Evolutionary conservation across 2,329 filamentous ascomycete species (phyloP).

Genomic region (Nothophaeocryptopus gaeumannii): DNA sequence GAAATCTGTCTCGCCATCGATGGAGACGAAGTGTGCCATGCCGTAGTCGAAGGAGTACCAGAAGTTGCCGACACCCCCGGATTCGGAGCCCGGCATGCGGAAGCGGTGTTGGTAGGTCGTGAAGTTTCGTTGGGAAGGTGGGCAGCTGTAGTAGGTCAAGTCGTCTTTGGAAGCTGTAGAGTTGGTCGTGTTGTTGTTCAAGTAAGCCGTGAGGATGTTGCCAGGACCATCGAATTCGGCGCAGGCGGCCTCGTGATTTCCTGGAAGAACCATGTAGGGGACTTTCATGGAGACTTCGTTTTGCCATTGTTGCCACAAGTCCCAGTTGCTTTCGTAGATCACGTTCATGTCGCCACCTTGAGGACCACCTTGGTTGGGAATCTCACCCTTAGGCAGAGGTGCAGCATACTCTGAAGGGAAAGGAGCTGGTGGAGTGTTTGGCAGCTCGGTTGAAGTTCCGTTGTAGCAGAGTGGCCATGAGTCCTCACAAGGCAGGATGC

Average conservation of each 20-base stretch:
- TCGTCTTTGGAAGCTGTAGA: conserved; percentile 37
- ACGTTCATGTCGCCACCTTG: conserved; percentile 50
- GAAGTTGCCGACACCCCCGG: conserved; percentile 51
- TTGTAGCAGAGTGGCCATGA: conserved; percentile 54
- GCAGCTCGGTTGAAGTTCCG: conserved; percentile 44
- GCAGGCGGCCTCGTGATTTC: conserved; percentile 52
- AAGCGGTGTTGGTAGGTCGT: conserved; percentile 54
- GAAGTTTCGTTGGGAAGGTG: conserved; percentile 52
- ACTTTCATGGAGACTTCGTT: conserved; percentile 43
- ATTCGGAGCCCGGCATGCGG: conserved; percentile 50
- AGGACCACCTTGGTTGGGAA: conserved; percentile 47
- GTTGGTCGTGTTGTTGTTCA: conserved; percentile 46
- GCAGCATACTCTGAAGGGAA: conserved; percentile 43
- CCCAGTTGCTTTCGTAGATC: conserved; percentile 53
- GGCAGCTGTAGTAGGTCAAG: conserved; percentile 53
- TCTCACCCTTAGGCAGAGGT: conserved; percentile 48
- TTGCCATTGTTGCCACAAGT: conserved; percentile 53
- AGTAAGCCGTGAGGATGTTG: conserved; percentile 48
- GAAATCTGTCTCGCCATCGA: conserved; percentile 53
- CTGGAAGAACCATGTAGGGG: conserved; percentile 51
- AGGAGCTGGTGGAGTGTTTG: conserved; percentile 35
- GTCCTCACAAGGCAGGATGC: conserved; percentile 50
- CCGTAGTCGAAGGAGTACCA: conserved; percentile 58
- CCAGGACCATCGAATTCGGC: conserved; percentile 49
- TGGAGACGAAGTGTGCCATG: conserved; percentile 50